These are phyloP conservation scores for Pseudogymnoascus sp. DNA, from an alignment of 2,329 filamentous ascomycete genomes.

Conservation along the genomic window DNA sequence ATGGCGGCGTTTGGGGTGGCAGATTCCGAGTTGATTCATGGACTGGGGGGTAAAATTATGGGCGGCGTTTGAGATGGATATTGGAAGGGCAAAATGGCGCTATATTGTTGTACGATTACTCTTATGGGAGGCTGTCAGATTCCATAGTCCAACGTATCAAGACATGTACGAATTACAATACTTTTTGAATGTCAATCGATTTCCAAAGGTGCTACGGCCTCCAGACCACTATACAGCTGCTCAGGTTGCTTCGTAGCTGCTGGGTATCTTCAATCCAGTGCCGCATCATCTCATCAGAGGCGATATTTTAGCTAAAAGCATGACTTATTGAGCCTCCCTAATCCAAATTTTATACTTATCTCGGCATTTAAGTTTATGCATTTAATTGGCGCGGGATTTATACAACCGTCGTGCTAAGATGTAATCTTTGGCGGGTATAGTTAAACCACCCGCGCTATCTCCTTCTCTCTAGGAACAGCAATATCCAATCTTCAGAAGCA, in stretches of 20 bases:
- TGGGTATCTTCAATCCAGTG: too few relatives aligned
- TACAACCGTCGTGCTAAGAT: not conserved
- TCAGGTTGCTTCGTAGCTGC: not conserved
- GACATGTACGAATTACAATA: not conserved
- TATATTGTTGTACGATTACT: not conserved
- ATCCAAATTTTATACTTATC: not conserved
- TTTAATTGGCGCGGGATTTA: not conserved
- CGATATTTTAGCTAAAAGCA: not conserved
- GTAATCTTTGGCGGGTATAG: too few relatives aligned
- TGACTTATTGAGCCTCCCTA: not conserved
- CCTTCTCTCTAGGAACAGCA: not conserved
- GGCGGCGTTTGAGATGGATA: not conserved
- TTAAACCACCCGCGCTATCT: not conserved
- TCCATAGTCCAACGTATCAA: not conserved
- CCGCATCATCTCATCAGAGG: too few relatives aligned
- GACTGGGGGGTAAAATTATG: not conserved
- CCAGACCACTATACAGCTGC: not conserved
- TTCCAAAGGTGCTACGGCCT: not conserved
- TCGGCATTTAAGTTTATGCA: not conserved
- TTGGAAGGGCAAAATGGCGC: not conserved
- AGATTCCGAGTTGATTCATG: not conserved
- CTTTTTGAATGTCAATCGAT: not conserved
- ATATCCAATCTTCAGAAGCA: not conserved
- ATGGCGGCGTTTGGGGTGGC: not conserved
- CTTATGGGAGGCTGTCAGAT: not conserved